Percentiles rank a stretch among this genome's conserved stretches.
phyloP scores from a whole-genome alignment of 2,329 filamentous ascomycete genomes.

The Laburnicola sp. region DNA sequence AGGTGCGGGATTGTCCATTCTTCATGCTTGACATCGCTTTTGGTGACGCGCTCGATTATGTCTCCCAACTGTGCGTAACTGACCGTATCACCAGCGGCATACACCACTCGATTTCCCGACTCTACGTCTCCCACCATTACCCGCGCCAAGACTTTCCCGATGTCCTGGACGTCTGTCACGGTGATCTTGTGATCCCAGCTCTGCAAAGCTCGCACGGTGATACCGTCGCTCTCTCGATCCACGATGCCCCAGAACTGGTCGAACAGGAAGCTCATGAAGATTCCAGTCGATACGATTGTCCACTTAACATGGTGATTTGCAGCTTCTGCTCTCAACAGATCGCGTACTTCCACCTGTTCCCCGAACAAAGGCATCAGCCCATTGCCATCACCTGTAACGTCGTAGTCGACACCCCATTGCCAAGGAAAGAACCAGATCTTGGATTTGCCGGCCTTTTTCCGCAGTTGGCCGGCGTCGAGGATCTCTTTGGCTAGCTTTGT shows the following conservation, averaged over 20 bases:
- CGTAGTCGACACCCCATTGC: slow-evolving; percentile 76
- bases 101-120: slow-evolving; percentile 53
- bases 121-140: slow-evolving; percentile 48
- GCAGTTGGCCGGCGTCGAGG: slow-evolving; percentile 53
- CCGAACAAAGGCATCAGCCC: slow-evolving; percentile 68
- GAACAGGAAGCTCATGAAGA: slow-evolving; percentile 74
- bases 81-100: slow-evolving; percentile 64
- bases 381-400: slow-evolving; percentile 59
- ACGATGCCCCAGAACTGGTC: slow-evolving; percentile 65
- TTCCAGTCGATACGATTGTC: slow-evolving; percentile 68
- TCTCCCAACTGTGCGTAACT: slow-evolving; percentile 60
- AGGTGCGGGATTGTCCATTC: slow-evolving; percentile 55
- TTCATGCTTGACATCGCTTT: slow-evolving; percentile 52
- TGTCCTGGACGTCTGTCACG: slow-evolving; percentile 65
- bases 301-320: slow-evolving; percentile 52
- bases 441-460: slow-evolving; percentile 22
- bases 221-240: slow-evolving; percentile 38
- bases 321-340: slow-evolving; percentile 30
- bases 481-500: slow-evolving; percentile 61
- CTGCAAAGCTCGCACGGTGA: slow-evolving; percentile 59
- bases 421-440: slow-evolving; percentile 63
- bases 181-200: slow-evolving; percentile 66
- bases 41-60: slow-evolving; percentile 53
- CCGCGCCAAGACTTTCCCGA: slow-evolving; percentile 63
- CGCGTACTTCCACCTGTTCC: slow-evolving; percentile 59